A percentile compares a stretch with the other conserved stretches of the same genome.
Conservation (phyloP, 2,329 filamentous ascomycete species). For the Apiospora saccharicola region DNA sequence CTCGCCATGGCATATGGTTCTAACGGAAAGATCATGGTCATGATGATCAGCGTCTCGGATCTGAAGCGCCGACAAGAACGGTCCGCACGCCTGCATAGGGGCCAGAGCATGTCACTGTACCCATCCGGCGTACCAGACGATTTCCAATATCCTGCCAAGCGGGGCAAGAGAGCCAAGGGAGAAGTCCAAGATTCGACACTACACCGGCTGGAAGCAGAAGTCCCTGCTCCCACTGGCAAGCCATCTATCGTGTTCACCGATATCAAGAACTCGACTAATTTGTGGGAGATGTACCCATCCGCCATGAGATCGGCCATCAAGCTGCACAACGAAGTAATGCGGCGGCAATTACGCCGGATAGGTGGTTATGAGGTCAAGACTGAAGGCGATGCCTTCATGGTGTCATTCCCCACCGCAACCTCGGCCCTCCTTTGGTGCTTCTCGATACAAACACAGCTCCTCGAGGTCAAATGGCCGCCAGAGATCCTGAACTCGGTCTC, state of each 20-base stretch:
- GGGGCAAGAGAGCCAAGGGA: conserved; percentile 68
- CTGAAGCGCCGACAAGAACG: conserved; percentile 83
- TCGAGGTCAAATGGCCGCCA: conserved; percentile 91
- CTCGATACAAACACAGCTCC: conserved; percentile 85
- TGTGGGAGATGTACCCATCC: conserved; percentile 95
- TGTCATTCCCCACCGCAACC: conserved; percentile 95
- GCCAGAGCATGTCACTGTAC: conserved; percentile 85
- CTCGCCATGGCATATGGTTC: conserved; percentile 95
- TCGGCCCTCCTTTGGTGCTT: conserved; percentile 96
- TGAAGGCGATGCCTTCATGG: conserved; percentile 99
- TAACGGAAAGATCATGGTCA: conserved; percentile 96
- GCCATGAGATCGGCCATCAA: conserved; percentile 98
- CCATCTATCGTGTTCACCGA: conserved; percentile 97
- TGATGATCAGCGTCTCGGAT: conserved; percentile 94
- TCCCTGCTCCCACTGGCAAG: conserved; percentile 88
- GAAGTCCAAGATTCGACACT: conserved; percentile 85
- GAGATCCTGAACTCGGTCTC: conserved; percentile 89
- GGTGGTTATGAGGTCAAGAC: conserved; percentile 99
- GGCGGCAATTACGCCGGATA: conserved; percentile 88
- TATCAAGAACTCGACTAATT: conserved; percentile 95
- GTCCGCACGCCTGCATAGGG: conserved; percentile 71
- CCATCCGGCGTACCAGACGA: conserved; percentile 78
- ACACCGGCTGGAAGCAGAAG: conserved; percentile 85
- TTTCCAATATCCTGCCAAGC: conserved; percentile 66
- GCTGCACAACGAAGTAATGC: conserved; percentile 96